Percentiles rank a stretch among this genome's conserved stretches.
Conservation (phyloP, 257 asterid species). For the Euphrasia confusa region DNA sequence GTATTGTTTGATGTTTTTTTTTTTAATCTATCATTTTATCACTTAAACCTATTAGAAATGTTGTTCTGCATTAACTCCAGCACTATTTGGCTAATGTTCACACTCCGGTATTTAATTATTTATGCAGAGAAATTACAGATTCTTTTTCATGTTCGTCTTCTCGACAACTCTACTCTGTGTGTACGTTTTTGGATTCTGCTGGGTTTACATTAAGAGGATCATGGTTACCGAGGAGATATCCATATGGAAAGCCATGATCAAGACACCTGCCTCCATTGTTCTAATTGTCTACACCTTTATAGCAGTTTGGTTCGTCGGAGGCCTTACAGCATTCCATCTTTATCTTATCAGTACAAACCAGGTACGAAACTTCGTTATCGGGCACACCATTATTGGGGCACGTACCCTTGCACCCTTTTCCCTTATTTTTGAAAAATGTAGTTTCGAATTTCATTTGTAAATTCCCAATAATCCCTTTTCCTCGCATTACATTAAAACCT, state of each 20-base stretch:
- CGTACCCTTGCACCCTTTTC: neutral
- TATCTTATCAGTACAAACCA: conserved; percentile 91
- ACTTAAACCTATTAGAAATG: neutral
- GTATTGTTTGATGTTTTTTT: neutral
- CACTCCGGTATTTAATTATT: neutral
- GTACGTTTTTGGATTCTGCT: conserved; percentile 84
- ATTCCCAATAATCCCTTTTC: no score
- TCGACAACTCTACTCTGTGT: conserved; percentile 91
- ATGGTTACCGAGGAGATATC: conserved; percentile 58
- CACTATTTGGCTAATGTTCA: conserved; percentile 5
- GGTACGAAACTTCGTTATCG: conserved; percentile 30
- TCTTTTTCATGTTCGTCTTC: conserved; percentile 98
- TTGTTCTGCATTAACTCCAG: neutral
- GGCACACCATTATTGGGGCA: neutral
- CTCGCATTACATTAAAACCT: no score
- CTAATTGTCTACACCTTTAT: conserved; percentile 76
- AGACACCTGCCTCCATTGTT: conserved; percentile 89
- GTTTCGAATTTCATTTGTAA: no score
- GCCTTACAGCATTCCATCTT: conserved; percentile 86
- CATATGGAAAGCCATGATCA: conserved; percentile 87
- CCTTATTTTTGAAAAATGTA: no score
- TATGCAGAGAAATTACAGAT: conserved; percentile 92
- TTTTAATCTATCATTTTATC: neutral
- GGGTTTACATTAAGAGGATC: conserved; percentile 82
- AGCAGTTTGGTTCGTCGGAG: conserved; percentile 97